These are phyloP conservation scores for Sideroxylon spinosum DNA, from an alignment of 179 eudicot genomes.

Conservation along the genomic window DNA sequence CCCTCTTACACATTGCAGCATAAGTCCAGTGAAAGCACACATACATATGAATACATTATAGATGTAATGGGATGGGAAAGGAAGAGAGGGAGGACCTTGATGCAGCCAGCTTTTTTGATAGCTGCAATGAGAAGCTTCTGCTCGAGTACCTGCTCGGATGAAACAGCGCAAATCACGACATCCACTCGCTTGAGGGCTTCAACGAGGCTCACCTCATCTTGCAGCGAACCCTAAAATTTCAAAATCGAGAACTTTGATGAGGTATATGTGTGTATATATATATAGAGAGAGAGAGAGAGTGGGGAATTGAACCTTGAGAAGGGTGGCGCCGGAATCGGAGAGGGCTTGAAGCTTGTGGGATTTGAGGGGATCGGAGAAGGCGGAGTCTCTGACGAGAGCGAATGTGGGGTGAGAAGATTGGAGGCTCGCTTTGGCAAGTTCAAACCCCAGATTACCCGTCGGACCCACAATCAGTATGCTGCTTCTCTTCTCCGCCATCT, in stretches of 20 bases:
- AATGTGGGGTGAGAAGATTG: constrained; percentile 62
- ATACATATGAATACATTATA: background rate
- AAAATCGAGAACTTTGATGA: background rate
- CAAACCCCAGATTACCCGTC: constrained; percentile 64
- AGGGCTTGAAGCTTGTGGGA: constrained; percentile 47
- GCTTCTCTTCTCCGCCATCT: constrained; percentile 32
- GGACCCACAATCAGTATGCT: constrained; percentile 69
- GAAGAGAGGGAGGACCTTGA: constrained; percentile 45
- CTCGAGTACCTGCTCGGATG: constrained; percentile 52
- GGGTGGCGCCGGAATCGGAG: constrained; percentile 42
- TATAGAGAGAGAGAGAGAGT: background rate
- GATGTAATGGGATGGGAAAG: background rate
- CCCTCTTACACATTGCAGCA: background rate
- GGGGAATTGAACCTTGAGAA: constrained; percentile 39
- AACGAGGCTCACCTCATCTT: constrained; percentile 57
- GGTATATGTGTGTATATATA: background rate
- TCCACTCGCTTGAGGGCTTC: constrained; percentile 77
- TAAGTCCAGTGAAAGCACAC: background rate
- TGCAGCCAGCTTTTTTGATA: constrained; percentile 57
- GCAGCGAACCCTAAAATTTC: constrained; percentile 59
- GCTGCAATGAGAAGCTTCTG: constrained; percentile 63
- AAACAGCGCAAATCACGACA: constrained; percentile 69
- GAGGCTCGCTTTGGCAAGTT: constrained; percentile 59
- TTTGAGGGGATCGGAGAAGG: constrained; percentile 47
- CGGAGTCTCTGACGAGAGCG: constrained; percentile 56